Evolutionary conservation across 495 filamentous ascomycete species (phyloP).

Genomic region (Podospora pseudopauciseta): DNA sequence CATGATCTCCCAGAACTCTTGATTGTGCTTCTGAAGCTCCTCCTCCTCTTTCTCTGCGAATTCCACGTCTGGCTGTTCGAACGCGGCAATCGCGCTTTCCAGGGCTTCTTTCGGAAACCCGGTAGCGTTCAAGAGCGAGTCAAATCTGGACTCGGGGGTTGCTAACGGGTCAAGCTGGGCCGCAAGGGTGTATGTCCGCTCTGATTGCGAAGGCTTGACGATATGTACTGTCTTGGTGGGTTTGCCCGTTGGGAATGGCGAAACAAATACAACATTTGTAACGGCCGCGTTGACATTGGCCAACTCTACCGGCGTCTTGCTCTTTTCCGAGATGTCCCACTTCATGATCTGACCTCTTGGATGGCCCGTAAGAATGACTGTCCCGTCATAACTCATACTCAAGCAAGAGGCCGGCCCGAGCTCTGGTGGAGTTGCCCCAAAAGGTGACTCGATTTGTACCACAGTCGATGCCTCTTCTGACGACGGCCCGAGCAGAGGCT

Average conservation of each 20-base stretch:
- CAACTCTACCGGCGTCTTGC: conserved; percentile 61
- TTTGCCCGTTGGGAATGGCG: conserved; percentile 50
- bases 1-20: conserved; percentile 51
- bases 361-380: conserved; percentile 75
- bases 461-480: conserved; percentile 48
- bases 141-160: conserved; percentile 36
- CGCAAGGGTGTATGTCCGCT: conserved; percentile 63
- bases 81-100: conserved; percentile 26
- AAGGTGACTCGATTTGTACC: conserved; percentile 58
- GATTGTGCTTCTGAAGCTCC: conserved; percentile 46
- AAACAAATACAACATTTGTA: conserved; percentile 70
- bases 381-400: conserved; percentile 76
- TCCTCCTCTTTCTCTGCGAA: conserved; percentile 33
- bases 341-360: conserved; percentile 68
- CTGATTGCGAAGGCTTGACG: conserved; percentile 68
- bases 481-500: conserved; percentile 53
- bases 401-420: conserved; percentile 61
- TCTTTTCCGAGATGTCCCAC: conserved; percentile 58
- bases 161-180: conserved; percentile 54
- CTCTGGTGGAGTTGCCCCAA: conserved; percentile 58
- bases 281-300: conserved; percentile 71
- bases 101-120: conserved; percentile 35
- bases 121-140: conserved; percentile 35
- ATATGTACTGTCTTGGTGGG: conserved; percentile 57
- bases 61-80: conserved; percentile 31